A percentile compares a stretch with the other conserved stretches of the same genome.
These are phyloP conservation scores for Chalciporus sphaerocephalus DNA, from an alignment of 768 basidiomycete species.

Conservation along the genomic window DNA sequence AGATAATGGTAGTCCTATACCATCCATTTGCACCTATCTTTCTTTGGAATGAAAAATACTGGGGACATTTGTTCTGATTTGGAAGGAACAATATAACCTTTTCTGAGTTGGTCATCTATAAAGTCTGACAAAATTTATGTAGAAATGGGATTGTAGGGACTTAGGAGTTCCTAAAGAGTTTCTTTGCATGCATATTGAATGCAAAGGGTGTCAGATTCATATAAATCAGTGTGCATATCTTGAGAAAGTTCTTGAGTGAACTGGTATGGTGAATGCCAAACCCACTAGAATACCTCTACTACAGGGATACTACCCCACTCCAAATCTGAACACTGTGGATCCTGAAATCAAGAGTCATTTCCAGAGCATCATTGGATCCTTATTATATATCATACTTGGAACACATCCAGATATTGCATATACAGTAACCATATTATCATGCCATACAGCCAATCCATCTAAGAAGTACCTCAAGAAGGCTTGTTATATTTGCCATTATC, in stretches of 20 bases:
- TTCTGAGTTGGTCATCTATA: too few species aligned
- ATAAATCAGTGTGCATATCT: too few species aligned
- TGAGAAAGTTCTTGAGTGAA: slow-evolving; percentile 11
- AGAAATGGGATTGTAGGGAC: too few species aligned
- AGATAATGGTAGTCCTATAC: too few species aligned
- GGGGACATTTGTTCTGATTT: too few species aligned
- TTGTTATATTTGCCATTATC: background rate
- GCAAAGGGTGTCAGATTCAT: too few species aligned
- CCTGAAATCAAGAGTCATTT: background rate
- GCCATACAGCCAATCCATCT: slow-evolving; percentile 3
- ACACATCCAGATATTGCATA: slow-evolving; percentile 33
- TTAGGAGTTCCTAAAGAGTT: too few species aligned
- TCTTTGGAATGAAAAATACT: too few species aligned
- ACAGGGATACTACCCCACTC: slow-evolving; percentile 3
- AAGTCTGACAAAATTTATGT: too few species aligned
- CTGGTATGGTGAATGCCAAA: slow-evolving; percentile 11
- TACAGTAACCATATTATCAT: slow-evolving; percentile 24
- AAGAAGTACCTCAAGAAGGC: slow-evolving; percentile 1
- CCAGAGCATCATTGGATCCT: slow-evolving; percentile 3
- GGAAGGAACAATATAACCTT: too few species aligned
- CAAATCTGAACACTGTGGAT: background rate
- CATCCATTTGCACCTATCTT: too few species aligned
- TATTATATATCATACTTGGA: slow-evolving; percentile 19
- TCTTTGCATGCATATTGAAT: too few species aligned
- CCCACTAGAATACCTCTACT: slow-evolving; percentile 10